Evolutionary conservation across 495 filamentous ascomycete species (phyloP).

Genomic region (Staphylotrichum tortipilum): DNA sequence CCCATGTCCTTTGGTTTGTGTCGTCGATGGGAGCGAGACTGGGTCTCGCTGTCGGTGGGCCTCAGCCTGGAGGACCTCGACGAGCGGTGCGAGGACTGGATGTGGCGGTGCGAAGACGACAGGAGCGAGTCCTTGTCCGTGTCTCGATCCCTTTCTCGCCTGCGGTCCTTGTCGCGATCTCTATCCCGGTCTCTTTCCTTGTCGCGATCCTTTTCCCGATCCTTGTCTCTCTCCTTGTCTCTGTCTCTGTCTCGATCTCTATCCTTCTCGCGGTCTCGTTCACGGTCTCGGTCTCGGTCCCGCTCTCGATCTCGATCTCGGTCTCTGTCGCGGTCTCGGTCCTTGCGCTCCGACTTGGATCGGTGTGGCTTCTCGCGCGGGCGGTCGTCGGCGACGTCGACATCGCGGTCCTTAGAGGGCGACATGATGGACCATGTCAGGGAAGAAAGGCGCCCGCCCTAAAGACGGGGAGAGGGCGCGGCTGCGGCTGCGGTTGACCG

Average conservation of each 20-base stretch:
- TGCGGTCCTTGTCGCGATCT: conserved; percentile 14
- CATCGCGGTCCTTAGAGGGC: conserved; percentile 37
- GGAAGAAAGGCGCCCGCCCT: conserved; percentile 23
- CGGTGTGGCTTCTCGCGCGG: conserved; percentile 34
- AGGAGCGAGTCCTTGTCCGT: conserved; percentile 18
- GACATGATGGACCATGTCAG: conserved; percentile 38
- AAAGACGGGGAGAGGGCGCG: conserved; percentile 17
- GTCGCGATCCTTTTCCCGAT: conserved; percentile 15
- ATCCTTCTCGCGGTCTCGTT: conserved; percentile 20
- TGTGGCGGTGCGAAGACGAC: conserved; percentile 8
- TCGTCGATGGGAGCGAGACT: conserved; percentile 31
- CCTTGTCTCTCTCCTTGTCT: conserved; percentile 15
- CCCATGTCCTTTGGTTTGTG: conserved; percentile 36
- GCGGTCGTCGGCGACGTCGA: conserved; percentile 30
- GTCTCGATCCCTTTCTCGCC: conserved; percentile 17
- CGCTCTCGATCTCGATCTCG: conserved; percentile 17
- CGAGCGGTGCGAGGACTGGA: conserved; percentile 18
- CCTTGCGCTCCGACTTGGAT: conserved; percentile 26
- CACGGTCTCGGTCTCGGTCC: conserved; percentile 10
- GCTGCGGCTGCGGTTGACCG: conserved; percentile 10
- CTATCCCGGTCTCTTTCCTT: conserved; percentile 19
- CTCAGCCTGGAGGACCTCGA: conserved; percentile 32
- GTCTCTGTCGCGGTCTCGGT: conserved; percentile 23
- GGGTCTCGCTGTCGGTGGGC: conserved; percentile 31
- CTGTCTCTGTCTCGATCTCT: conserved; percentile 20